A percentile compares a stretch with the other conserved stretches of the same genome.
Conservation (phyloP, 2,329 filamentous ascomycete species). For the Hymenoscyphus infarciens region DNA sequence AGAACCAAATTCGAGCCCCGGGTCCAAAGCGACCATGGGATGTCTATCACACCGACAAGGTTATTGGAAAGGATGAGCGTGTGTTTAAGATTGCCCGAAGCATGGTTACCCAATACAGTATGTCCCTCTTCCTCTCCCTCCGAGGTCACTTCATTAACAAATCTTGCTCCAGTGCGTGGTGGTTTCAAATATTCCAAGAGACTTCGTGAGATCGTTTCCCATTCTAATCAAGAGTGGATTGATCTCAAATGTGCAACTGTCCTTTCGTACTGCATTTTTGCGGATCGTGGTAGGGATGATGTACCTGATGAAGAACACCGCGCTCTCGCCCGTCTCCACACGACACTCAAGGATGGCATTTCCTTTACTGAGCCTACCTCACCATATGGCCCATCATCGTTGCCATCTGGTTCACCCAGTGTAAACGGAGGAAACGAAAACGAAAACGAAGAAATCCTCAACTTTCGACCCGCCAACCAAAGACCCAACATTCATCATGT, state of each 20-base stretch:
- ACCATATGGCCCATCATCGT: neutral
- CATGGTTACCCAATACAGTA: constrained; percentile 10
- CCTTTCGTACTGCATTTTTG: neutral
- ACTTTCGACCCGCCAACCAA: constrained; percentile 23
- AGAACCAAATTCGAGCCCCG: neutral
- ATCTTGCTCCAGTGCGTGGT: constrained; percentile 1
- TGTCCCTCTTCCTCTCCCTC: neutral
- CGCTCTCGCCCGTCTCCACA: neutral
- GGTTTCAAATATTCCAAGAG: constrained; percentile 7
- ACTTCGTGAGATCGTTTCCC: constrained; percentile 4
- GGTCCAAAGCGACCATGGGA: constrained; percentile 5
- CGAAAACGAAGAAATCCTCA: constrained; percentile 17
- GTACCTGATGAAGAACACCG: neutral
- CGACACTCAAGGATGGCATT: neutral
- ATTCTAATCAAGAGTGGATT: constrained; percentile 5
- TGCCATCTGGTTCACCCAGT: neutral
- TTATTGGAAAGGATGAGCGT: neutral
- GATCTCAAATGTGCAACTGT: constrained; percentile 8
- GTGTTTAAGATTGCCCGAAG: constrained; percentile 2
- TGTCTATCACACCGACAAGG: neutral
- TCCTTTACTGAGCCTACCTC: neutral
- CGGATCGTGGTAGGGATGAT: neutral
- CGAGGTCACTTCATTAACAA: neutral
- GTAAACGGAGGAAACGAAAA: constrained; percentile 18
- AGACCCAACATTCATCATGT: constrained; percentile 19